Evolutionary conservation across 2,329 filamentous ascomycete genomes (phyloP).

Genomic region (Cladobotryum mycophilum): DNA sequence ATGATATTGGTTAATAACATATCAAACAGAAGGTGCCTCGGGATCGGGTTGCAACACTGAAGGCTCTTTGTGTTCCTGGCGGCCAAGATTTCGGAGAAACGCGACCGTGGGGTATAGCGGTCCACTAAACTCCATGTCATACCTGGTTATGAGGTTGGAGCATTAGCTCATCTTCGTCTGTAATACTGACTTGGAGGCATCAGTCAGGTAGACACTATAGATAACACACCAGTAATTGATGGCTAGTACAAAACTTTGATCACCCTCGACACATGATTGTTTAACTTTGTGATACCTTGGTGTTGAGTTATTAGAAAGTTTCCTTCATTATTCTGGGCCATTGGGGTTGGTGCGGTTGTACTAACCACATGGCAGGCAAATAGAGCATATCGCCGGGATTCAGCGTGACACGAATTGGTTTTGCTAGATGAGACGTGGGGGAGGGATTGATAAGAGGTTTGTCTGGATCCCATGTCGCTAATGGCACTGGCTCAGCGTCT

Average conservation of each 20-base stretch:
- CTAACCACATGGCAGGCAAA: constrained; percentile 71
- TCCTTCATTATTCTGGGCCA: not conserved
- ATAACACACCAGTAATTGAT: constrained; percentile 69
- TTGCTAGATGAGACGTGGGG: constrained; percentile 51
- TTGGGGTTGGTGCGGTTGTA: constrained; percentile 1
- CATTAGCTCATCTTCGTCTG: too few species aligned
- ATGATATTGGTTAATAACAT: not conserved
- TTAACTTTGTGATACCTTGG: constrained; percentile 71
- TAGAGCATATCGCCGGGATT: constrained; percentile 75
- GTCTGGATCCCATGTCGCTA: constrained; percentile 72
- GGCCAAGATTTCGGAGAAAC: constrained; percentile 43
- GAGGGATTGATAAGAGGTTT: constrained; percentile 43
- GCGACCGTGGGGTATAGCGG: constrained; percentile 56
- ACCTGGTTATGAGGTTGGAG: constrained; percentile 41
- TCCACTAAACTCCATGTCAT: constrained; percentile 72
- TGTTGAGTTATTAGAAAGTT: not conserved
- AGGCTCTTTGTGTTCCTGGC: not conserved
- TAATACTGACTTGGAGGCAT: too few species aligned
- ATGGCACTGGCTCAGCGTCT: constrained; percentile 45
- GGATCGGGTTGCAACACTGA: not conserved
- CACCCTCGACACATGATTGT: constrained; percentile 60
- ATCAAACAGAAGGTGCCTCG: not conserved
- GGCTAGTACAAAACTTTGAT: constrained; percentile 68
- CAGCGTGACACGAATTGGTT: constrained; percentile 61
- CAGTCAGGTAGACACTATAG: too few species aligned